Percentiles rank a stretch among this genome's conserved stretches.
Evolutionary conservation across 805 yeast species (phyloP).

Genomic region (Pichia gijzeniarum): DNA sequence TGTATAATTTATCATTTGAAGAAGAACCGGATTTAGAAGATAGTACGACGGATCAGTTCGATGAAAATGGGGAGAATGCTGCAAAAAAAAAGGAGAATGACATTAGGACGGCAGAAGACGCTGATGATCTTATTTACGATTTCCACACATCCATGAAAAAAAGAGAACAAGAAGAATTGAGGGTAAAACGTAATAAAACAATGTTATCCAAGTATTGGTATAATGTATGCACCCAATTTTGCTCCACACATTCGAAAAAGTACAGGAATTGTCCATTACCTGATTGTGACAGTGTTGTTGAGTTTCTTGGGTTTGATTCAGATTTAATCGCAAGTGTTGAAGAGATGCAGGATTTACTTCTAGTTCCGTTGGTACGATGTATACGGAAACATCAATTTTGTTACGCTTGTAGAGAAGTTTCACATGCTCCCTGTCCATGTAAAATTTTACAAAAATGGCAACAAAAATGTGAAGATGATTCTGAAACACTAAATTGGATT

Average conservation of each 20-base stretch:
- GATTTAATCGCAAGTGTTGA: slow-evolving; percentile 22
- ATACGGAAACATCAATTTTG: slow-evolving; percentile 66
- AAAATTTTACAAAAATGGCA: slow-evolving; percentile 63
- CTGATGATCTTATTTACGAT: slow-evolving; percentile 13
- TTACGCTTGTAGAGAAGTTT: slow-evolving; percentile 59
- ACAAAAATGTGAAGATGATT: slow-evolving; percentile 73
- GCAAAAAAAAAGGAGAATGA: slow-evolving; percentile 10
- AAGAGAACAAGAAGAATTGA: slow-evolving; percentile 19
- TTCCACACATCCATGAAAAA: slow-evolving; percentile 21
- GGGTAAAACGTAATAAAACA: slow-evolving; percentile 20
- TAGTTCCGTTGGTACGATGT: slow-evolving; percentile 68
- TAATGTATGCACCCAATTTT: slow-evolving; percentile 40
- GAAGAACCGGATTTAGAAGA: slow-evolving; percentile 8
- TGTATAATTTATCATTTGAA: slow-evolving; percentile 13
- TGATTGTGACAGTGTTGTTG: slow-evolving; percentile 62
- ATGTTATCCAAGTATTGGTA: slow-evolving; percentile 35
- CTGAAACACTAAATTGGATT: slow-evolving; percentile 86
- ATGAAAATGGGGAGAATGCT: slow-evolving; percentile 1
- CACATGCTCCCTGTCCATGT: slow-evolving; percentile 86
- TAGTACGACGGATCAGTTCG: slow-evolving; percentile 4
- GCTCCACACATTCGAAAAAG: slow-evolving; percentile 41
- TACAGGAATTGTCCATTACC: slow-evolving; percentile 82
- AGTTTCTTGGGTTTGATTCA: slow-evolving; percentile 29
- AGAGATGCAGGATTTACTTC: slow-evolving; percentile 21
- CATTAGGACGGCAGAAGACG: neutral